Conservation (phyloP, 495 filamentous ascomycete species). For the Daldinia childiae region DNA sequence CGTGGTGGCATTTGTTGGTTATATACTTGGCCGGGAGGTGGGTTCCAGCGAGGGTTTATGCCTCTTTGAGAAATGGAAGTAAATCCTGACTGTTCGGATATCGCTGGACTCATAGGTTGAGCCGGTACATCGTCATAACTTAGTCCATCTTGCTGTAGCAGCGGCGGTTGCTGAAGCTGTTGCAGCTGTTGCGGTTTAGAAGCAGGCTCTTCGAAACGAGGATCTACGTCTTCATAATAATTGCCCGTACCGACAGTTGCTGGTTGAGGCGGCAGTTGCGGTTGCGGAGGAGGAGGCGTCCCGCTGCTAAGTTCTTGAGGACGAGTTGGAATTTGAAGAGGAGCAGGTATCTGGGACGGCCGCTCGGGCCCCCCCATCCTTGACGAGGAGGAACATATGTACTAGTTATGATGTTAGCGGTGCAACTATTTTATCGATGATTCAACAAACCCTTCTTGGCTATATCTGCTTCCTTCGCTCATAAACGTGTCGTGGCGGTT, state of each 20-base stretch:
- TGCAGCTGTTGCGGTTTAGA: conserved; percentile 43
- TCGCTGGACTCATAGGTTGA: conserved; percentile 76
- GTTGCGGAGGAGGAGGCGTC: conserved; percentile 42
- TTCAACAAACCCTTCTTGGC: conserved; percentile 73
- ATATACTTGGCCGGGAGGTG: conserved; percentile 44
- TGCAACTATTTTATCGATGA: neutral
- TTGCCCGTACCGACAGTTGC: conserved; percentile 54
- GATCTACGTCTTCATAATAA: conserved; percentile 96
- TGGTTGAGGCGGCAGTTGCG: conserved; percentile 35
- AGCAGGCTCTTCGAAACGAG: conserved; percentile 71
- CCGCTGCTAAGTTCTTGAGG: conserved; percentile 55
- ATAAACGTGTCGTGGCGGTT: conserved; percentile 56
- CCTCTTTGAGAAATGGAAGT: conserved; percentile 86
- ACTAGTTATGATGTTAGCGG: conserved; percentile 50
- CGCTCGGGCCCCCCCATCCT: conserved; percentile 61
- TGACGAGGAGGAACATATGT: conserved; percentile 72
- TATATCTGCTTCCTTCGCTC: conserved; percentile 75
- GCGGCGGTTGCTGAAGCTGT: conserved; percentile 22
- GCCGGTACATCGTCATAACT: conserved; percentile 69
- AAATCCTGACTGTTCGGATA: conserved; percentile 80
- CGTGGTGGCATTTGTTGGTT: conserved; percentile 52
- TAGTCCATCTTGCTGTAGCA: conserved; percentile 43
- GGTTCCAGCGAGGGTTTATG: conserved; percentile 86
- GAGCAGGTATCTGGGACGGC: conserved; percentile 50
- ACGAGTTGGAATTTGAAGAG: conserved; percentile 47